These are phyloP conservation scores for Kalmusia sp. DNA, from an alignment of 2,329 filamentous ascomycete species.

Conservation along the genomic window DNA sequence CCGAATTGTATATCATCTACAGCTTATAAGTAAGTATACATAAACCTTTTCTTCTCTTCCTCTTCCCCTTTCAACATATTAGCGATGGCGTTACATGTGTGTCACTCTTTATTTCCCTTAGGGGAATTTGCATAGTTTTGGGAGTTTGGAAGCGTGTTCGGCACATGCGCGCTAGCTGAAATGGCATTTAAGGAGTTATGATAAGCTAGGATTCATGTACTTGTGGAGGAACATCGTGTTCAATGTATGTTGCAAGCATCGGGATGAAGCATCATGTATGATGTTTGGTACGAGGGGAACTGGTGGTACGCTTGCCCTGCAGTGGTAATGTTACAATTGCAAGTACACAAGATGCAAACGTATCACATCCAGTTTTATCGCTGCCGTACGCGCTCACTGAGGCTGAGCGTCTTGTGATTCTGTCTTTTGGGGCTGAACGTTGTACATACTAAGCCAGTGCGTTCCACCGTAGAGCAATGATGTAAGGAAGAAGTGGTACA, in stretches of 20 bases:
- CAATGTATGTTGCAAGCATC: neutral
- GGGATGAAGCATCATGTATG: neutral
- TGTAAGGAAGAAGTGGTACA: no score
- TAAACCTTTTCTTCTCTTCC: constrained; percentile 1
- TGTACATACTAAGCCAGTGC: no score
- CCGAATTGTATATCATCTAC: neutral
- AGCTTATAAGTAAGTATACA: neutral
- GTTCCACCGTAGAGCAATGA: no score
- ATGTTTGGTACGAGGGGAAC: no score
- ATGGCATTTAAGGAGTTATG: neutral
- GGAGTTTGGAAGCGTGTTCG: neutral
- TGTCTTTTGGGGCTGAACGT: no score
- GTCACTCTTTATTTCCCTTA: constrained; percentile 9
- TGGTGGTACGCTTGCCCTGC: no score
- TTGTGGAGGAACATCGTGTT: neutral
- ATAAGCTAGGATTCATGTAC: neutral
- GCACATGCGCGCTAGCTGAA: neutral
- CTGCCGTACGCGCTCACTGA: no score
- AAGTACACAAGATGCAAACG: no score
- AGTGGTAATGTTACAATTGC: no score
- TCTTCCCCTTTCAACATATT: constrained; percentile 8
- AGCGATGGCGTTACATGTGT: constrained; percentile 27
- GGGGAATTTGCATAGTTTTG: constrained; percentile 2
- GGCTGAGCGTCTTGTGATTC: no score
- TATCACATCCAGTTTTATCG: no score